Percentiles rank a stretch among this genome's conserved stretches.
These are phyloP conservation scores for Penicillium griseofulvum DNA, from an alignment of 2,329 filamentous ascomycete species.

Conservation along the genomic window DNA sequence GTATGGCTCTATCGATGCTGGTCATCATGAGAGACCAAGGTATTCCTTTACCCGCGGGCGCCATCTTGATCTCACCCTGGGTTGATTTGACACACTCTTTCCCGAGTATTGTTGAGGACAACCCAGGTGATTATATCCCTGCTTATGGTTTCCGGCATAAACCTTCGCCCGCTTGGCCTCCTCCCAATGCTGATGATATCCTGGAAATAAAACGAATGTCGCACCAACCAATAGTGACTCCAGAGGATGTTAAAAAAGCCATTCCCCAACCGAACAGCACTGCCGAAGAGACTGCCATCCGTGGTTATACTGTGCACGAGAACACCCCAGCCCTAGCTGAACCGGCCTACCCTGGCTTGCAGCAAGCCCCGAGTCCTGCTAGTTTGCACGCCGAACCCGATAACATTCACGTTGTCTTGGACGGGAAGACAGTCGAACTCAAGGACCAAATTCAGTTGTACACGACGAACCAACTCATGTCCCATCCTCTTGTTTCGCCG, in stretches of 20 bases:
- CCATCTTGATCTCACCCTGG: conserved; percentile 90
- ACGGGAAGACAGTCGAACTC: conserved; percentile 68
- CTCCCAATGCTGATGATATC: conserved; percentile 76
- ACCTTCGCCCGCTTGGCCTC: conserved; percentile 88
- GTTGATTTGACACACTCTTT: conserved; percentile 95
- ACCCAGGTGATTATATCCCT: conserved; percentile 82
- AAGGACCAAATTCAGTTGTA: conserved; percentile 92
- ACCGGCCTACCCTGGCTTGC: conserved; percentile 24
- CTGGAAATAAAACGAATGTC: conserved; percentile 47
- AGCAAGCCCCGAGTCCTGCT: conserved; percentile 16
- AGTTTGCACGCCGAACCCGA: conserved; percentile 25
- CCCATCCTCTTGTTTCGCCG: conserved; percentile 87
- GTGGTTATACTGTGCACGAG: conserved; percentile 28
- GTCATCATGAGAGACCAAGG: conserved; percentile 78
- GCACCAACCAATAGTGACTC: conserved; percentile 42
- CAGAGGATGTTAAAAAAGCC: conserved; percentile 21
- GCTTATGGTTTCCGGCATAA: conserved; percentile 83
- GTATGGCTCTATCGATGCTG: conserved; percentile 79
- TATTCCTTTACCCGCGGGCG: conserved; percentile 81
- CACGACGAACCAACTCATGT: conserved; percentile 77
- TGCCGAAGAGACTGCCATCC: conserved; percentile 33
- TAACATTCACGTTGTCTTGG: conserved; percentile 65
- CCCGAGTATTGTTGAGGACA: conserved; percentile 74
- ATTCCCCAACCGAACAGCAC: conserved; percentile 17
- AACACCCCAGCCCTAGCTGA: conserved; percentile 11